These are phyloP conservation scores for Candida vartiovaarae DNA, from an alignment of 805 yeast genomes.

Conservation along the genomic window DNA sequence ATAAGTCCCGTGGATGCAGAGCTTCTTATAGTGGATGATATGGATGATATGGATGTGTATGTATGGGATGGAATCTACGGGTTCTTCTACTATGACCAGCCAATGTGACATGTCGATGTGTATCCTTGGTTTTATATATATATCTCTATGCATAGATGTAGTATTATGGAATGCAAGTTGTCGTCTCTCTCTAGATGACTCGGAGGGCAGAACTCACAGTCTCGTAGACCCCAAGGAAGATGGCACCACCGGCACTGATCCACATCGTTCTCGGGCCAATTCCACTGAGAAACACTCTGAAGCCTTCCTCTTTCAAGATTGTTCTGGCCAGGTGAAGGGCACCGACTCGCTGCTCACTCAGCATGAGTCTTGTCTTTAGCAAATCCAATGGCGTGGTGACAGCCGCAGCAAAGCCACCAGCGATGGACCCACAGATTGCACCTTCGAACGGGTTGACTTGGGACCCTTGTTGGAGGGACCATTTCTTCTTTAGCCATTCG, in stretches of 20 bases:
- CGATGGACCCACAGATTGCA: constrained; percentile 75
- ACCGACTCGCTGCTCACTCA: constrained; percentile 43
- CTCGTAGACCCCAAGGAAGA: constrained; percentile 92
- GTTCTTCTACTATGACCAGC: no score
- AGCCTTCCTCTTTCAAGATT: constrained; percentile 69
- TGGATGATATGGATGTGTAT: no score
- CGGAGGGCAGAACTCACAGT: constrained; percentile 23
- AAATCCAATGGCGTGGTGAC: constrained; percentile 76
- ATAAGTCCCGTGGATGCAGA: no score
- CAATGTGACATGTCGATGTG: no score
- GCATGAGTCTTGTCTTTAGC: constrained; percentile 80
- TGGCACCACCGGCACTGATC: constrained; percentile 98
- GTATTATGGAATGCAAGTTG: no score
- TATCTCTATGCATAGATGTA: no score
- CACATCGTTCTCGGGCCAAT: constrained; percentile 94
- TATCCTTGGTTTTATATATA: no score
- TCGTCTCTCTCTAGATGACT: no score
- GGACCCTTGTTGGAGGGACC: constrained; percentile 38
- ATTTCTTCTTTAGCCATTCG: constrained; percentile 63
- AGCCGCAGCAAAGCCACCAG: constrained; percentile 82
- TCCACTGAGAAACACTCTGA: constrained; percentile 66
- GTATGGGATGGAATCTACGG: no score
- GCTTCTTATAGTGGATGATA: no score
- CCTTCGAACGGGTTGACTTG: constrained; percentile 64
- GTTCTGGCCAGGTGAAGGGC: constrained; percentile 40